Conservation (phyloP, 768 basidiomycete genomes). For the Podaxis carcinomalis region DNA sequence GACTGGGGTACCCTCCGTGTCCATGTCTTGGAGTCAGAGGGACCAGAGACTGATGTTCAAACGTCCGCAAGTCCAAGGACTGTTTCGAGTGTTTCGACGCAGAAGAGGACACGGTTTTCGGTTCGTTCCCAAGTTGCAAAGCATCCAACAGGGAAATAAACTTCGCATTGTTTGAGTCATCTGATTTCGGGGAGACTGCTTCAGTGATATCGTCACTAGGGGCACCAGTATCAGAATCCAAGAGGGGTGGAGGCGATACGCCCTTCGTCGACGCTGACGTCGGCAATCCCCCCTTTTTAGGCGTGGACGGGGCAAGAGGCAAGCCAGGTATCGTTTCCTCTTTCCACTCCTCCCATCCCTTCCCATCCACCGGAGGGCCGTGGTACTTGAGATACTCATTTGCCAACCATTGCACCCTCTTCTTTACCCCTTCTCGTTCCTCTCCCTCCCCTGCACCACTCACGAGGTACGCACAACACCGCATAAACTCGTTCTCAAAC, state of each 20-base stretch:
- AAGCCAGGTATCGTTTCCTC: conserved; percentile 45
- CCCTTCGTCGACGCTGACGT: conserved; percentile 50
- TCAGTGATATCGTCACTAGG: not conserved
- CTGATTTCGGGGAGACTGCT: conserved; percentile 44
- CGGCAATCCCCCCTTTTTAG: conserved; percentile 26
- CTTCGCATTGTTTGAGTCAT: conserved; percentile 26
- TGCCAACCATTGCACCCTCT: conserved; percentile 60
- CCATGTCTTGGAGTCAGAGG: conserved; percentile 10
- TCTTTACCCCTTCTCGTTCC: conserved; percentile 31
- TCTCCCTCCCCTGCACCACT: conserved; percentile 44
- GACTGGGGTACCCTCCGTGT: conserved; percentile 5
- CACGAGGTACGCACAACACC: conserved; percentile 64
- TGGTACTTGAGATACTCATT: conserved; percentile 61
- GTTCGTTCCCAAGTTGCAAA: conserved; percentile 16
- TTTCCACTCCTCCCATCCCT: conserved; percentile 57
- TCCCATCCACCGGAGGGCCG: conserved; percentile 44
- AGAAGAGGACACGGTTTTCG: conserved; percentile 12
- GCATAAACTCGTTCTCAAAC: conserved; percentile 68
- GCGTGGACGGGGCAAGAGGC: conserved; percentile 21
- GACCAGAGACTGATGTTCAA: conserved; percentile 20
- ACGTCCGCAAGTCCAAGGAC: conserved; percentile 22
- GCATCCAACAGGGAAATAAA: conserved; percentile 44
- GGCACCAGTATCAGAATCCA: conserved; percentile 16
- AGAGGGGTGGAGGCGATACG: conserved; percentile 45
- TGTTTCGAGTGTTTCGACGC: conserved; percentile 5